Percentiles rank a stretch among this genome's conserved stretches.
Evolutionary conservation across 495 filamentous ascomycete genomes (phyloP).

Genomic region (Zalerion maritima): DNA sequence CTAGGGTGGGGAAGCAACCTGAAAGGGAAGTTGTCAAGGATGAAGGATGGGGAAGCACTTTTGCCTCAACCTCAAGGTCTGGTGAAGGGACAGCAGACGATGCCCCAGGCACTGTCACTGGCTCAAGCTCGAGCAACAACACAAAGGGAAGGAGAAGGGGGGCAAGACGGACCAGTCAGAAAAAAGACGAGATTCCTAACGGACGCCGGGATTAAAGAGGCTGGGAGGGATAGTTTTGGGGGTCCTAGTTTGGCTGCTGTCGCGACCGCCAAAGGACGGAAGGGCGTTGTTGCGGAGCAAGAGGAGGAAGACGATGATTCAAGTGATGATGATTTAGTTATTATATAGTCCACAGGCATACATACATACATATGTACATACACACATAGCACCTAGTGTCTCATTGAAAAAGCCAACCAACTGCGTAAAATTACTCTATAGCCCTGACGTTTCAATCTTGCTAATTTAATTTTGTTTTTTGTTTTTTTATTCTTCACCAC

Average conservation of each 20-base stretch:
- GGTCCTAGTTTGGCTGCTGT: constrained; percentile 25
- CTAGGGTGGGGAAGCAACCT: constrained; percentile 37
- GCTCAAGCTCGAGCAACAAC: no score
- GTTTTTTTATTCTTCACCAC: no score
- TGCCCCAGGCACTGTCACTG: constrained; percentile 1
- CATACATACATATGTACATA: no score
- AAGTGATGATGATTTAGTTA: constrained; percentile 23
- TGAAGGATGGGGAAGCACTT: constrained; percentile 36
- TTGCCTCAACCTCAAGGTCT: background rate
- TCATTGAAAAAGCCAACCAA: no score
- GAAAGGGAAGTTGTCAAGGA: constrained; percentile 30
- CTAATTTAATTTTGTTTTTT: no score
- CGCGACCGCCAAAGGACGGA: constrained; percentile 10
- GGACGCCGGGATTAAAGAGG: constrained; percentile 59
- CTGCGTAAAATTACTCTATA: no score
- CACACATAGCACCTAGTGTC: no score
- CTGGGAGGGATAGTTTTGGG: constrained; percentile 60
- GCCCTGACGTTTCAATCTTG: no score
- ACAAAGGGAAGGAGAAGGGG: background rate
- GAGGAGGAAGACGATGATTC: constrained; percentile 35
- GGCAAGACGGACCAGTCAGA: constrained; percentile 18
- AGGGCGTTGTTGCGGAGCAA: constrained; percentile 22
- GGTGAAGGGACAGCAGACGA: constrained; percentile 19
- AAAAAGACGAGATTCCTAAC: constrained; percentile 81
- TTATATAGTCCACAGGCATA: no score